phyloP scores from a whole-genome alignment of 2,329 filamentous ascomycete genomes.

The Hypoxylon sp. region DNA sequence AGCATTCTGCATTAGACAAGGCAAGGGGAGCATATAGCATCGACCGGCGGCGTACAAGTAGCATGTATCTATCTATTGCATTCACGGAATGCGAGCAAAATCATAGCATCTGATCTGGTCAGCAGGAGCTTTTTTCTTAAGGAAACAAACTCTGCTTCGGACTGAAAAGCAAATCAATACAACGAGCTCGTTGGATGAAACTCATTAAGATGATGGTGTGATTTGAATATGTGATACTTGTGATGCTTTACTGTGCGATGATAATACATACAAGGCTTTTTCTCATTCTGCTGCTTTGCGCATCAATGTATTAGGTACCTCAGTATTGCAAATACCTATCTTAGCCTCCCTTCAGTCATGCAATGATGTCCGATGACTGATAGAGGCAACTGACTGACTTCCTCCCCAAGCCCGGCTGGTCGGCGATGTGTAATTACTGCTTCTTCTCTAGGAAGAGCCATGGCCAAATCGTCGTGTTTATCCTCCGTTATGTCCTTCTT shows the following conservation, averaged over 20 bases:
- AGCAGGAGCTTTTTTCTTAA: not conserved
- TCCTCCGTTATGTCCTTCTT: no score
- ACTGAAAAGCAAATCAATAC: conserved; percentile 6
- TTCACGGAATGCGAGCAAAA: conserved; percentile 5
- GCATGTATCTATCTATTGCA: conserved; percentile 21
- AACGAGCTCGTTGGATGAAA: conserved; percentile 11
- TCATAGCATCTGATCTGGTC: conserved; percentile 14
- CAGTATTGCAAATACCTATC: no score
- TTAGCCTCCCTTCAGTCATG: no score
- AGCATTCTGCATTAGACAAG: conserved; percentile 23
- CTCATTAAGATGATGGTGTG: not conserved
- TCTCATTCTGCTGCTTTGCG: no score
- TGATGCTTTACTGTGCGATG: not conserved
- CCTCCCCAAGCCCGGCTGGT: no score
- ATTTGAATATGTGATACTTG: not conserved
- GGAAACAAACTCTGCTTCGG: conserved; percentile 3
- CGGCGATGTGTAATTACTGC: no score
- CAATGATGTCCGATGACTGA: no score
- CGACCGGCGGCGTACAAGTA: conserved; percentile 26
- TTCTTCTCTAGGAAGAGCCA: no score
- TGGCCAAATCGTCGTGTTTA: no score
- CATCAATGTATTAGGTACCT: no score
- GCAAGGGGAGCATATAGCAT: conserved; percentile 22
- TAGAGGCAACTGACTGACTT: no score
- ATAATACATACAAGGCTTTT: no score